Conservation (phyloP, 2,329 filamentous ascomycete species). For the Fusarium marasasianum region DNA sequence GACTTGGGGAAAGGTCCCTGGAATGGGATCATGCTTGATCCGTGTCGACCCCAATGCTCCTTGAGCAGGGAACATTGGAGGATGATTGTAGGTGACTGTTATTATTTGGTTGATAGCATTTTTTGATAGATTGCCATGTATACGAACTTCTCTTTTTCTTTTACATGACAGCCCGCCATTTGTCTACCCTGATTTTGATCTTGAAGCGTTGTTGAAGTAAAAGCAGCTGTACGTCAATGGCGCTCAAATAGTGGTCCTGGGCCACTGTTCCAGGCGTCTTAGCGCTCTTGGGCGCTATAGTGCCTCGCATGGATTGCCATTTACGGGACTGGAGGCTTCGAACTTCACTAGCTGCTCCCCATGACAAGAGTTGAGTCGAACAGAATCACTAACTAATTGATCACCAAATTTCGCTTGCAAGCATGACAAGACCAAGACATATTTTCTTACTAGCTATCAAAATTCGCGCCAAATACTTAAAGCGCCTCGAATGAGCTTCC, state of each 20-base stretch:
- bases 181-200: not conserved
- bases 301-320: not conserved
- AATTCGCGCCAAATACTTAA: not conserved
- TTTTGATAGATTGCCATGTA: not conserved
- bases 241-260: too few relatives aligned
- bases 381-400: not conserved
- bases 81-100: not conserved
- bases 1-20: slow-evolving; percentile 47
- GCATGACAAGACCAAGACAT: not conserved
- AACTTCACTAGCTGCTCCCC: not conserved
- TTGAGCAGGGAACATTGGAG: not conserved
- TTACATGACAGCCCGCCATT: not conserved
- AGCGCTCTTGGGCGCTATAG: not conserved
- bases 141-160: not conserved
- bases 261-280: not conserved
- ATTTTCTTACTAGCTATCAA: not conserved
- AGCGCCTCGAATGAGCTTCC: not conserved
- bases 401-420: not conserved
- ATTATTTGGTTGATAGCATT: not conserved
- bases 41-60: slow-evolving; percentile 33
- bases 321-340: not conserved
- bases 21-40: slow-evolving; percentile 51
- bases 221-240: not conserved
- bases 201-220: too few relatives aligned
- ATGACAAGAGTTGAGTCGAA: not conserved